Evolutionary conservation across 306 rosid species (phyloP).

Genomic region (Sophora flavescens): DNA sequence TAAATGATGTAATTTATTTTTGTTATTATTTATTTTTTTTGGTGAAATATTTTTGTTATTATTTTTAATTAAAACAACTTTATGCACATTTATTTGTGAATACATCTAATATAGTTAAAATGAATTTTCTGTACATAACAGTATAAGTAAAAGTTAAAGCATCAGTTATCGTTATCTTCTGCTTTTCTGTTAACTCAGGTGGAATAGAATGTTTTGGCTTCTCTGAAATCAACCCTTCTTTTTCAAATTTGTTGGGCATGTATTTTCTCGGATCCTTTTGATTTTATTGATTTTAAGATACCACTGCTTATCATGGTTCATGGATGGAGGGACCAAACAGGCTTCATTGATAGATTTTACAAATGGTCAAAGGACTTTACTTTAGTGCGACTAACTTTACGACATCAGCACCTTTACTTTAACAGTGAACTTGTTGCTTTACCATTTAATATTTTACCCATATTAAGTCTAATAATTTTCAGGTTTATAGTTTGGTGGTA

Average conservation of each 20-base stretch:
- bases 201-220: constrained; percentile 16
- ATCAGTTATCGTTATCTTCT: background rate
- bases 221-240: background rate
- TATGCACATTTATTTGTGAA: background rate
- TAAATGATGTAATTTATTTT: constrained; percentile 9
- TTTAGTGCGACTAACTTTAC: constrained; percentile 10
- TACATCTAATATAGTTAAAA: background rate
- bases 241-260: constrained; percentile 14
- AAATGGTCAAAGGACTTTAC: constrained; percentile 4
- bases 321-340: background rate
- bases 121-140: constrained; percentile 24
- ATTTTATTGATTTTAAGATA: constrained; percentile 24
- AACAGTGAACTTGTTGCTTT: constrained; percentile 5
- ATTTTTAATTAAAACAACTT: constrained; percentile 12
- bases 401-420: background rate
- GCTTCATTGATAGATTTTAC: constrained; percentile 29
- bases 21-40: background rate
- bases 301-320: background rate
- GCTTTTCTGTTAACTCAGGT: constrained; percentile 23
- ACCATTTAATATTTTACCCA: background rate
- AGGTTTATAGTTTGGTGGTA: constrained; percentile 44
- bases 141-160: background rate
- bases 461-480: constrained; percentile 30
- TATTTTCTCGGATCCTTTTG: constrained; percentile 15
- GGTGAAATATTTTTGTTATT: background rate